A percentile compares a stretch with the other conserved stretches of the same genome.
Conservation (phyloP, 306 rosid genomes). For the Prunus campanulata region DNA sequence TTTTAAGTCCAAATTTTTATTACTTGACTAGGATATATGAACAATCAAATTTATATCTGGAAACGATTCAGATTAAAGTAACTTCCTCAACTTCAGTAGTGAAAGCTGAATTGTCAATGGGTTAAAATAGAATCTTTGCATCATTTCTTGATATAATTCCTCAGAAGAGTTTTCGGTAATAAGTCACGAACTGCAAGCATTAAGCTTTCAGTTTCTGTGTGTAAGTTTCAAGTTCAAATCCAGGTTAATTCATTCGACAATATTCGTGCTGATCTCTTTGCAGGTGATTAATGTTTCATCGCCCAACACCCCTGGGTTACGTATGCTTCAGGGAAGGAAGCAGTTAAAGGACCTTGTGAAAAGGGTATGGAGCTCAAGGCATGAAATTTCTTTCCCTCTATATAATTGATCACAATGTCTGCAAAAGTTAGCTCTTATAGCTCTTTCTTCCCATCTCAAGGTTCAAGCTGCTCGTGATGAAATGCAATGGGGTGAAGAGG, state of each 20-base stretch:
- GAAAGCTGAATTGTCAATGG: neutral
- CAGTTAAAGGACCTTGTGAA: slow-evolving; percentile 91
- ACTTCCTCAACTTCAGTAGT: neutral
- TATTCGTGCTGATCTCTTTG: slow-evolving; percentile 13
- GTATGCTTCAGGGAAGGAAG: slow-evolving; percentile 98
- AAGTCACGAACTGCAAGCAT: neutral
- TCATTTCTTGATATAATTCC: neutral
- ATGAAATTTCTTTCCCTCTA: neutral
- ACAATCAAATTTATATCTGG: neutral
- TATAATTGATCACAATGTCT: slow-evolving; percentile 6
- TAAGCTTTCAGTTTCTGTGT: neutral
- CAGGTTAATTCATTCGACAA: neutral
- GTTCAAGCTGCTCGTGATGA: slow-evolving; percentile 98
- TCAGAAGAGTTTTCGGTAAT: neutral
- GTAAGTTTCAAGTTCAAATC: neutral
- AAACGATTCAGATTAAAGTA: neutral
- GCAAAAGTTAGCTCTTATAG: slow-evolving; percentile 27
- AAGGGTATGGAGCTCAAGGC: slow-evolving; percentile 59
- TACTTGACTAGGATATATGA: neutral
- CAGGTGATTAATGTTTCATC: slow-evolving; percentile 98
- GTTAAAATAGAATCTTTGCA: neutral
- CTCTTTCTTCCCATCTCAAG: slow-evolving; percentile 40
- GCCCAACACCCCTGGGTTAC: slow-evolving; percentile 97
- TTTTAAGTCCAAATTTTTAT: neutral
- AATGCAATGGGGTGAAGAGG: slow-evolving; percentile 99